These are phyloP conservation scores for Penstemon davidsonii DNA, from an alignment of 257 asterid genomes.

Conservation along the genomic window DNA sequence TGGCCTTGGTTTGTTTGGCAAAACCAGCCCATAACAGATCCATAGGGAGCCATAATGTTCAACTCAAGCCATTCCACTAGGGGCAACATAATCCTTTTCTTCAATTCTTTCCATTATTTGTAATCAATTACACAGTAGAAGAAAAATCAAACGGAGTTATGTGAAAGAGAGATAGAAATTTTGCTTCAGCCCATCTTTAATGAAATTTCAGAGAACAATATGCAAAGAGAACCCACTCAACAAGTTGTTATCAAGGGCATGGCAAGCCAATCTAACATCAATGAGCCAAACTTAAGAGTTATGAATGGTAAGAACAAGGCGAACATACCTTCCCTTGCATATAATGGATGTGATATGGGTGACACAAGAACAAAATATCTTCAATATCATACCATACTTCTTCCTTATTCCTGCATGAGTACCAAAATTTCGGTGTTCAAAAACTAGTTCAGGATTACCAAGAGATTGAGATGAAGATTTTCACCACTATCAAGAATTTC, in stretches of 20 bases:
- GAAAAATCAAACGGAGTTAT: neutral
- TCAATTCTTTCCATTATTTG: neutral
- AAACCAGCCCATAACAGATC: too few relatives aligned
- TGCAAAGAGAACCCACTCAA: conserved; percentile 17
- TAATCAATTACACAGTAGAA: neutral
- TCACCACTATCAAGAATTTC: conserved; percentile 22
- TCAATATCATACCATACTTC: conserved; percentile 51
- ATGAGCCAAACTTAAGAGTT: conserved; percentile 1
- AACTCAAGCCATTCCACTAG: neutral
- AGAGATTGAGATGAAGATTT: neutral
- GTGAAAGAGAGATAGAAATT: neutral
- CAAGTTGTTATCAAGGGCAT: conserved; percentile 7
- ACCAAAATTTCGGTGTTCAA: conserved; percentile 30
- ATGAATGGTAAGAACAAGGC: conserved; percentile 18
- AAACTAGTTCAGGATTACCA: conserved; percentile 9
- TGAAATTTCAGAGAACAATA: neutral
- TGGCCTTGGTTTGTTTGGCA: too few relatives aligned
- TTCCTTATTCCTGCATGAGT: conserved; percentile 58
- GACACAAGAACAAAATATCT: conserved; percentile 53
- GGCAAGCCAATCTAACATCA: conserved; percentile 13
- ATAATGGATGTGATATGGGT: conserved; percentile 54
- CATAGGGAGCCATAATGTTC: neutral
- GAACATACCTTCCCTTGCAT: conserved; percentile 61
- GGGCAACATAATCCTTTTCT: neutral
- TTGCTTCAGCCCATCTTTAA: neutral